These are phyloP conservation scores for Blastobotrys muscicola DNA, from an alignment of 805 yeast species.

Conservation along the genomic window DNA sequence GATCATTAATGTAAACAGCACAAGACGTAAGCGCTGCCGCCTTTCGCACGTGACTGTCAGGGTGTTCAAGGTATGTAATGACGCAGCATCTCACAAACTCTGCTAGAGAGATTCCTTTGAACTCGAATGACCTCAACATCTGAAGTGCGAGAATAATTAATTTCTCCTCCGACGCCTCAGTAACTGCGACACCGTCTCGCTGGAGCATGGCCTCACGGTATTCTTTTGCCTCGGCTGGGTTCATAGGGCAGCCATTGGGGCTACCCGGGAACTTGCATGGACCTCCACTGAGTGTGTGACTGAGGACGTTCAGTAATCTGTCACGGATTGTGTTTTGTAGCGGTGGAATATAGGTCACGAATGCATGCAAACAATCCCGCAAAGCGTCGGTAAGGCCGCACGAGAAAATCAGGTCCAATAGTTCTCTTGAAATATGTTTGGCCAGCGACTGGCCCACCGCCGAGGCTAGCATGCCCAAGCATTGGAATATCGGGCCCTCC, in stretches of 20 bases:
- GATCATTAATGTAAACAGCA: slow-evolving; percentile 62
- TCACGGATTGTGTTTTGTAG: slow-evolving; percentile 64
- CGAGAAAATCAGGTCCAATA: slow-evolving; percentile 66
- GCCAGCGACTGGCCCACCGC: slow-evolving; percentile 93
- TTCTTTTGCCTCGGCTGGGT: slow-evolving; percentile 57
- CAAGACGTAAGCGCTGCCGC: slow-evolving; percentile 81
- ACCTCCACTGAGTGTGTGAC: slow-evolving; percentile 71
- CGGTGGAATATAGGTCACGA: slow-evolving; percentile 70
- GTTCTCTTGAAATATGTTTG: slow-evolving; percentile 74
- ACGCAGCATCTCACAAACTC: slow-evolving; percentile 84
- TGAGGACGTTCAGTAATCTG: slow-evolving; percentile 58
- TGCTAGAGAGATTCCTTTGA: slow-evolving; percentile 64
- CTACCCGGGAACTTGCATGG: slow-evolving; percentile 79
- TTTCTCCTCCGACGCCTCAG: slow-evolving; percentile 38
- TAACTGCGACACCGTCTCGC: slow-evolving; percentile 48
- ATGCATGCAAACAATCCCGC: slow-evolving; percentile 60
- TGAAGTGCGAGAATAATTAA: slow-evolving; percentile 69
- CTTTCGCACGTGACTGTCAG: slow-evolving; percentile 67
- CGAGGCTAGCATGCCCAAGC: slow-evolving; percentile 74
- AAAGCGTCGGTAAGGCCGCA: slow-evolving; percentile 77
- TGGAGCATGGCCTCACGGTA: slow-evolving; percentile 67
- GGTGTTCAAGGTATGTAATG: slow-evolving; percentile 74
- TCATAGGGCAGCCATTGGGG: slow-evolving; percentile 44
- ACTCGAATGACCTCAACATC: slow-evolving; percentile 66
- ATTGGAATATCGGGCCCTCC: slow-evolving; percentile 79